Conservation (phyloP, 441 rosid species). For the Rhodomyrtus psidioides region DNA sequence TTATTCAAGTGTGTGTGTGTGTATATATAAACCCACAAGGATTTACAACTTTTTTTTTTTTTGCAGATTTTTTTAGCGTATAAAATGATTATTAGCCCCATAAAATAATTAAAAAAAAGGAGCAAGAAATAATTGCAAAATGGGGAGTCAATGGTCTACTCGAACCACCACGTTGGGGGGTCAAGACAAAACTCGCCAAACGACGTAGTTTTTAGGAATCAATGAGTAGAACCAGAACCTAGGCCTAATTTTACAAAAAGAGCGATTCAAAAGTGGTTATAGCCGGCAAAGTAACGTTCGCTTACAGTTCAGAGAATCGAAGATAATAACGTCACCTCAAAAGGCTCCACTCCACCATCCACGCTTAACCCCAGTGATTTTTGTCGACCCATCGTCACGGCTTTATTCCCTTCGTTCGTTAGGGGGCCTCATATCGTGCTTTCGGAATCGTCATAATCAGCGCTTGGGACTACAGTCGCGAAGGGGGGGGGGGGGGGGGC, state of each 20-base stretch:
- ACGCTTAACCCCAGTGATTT: neutral
- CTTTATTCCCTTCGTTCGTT: neutral
- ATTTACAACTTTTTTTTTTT: neutral
- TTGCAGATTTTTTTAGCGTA: neutral
- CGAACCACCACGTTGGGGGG: too few species aligned
- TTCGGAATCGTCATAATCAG: neutral
- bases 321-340: neutral
- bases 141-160: too few species aligned
- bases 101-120: too few species aligned
- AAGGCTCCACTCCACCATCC: neutral
- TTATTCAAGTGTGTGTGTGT: too few species aligned
- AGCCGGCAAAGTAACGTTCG: neutral
- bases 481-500: too few species aligned
- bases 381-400: fast-evolving
- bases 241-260: neutral
- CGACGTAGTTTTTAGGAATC: neutral
- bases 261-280: neutral
- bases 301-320: neutral
- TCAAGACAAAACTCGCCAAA: too few species aligned
- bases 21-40: too few species aligned
- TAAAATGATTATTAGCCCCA: neutral
- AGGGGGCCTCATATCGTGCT: neutral
- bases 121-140: neutral
- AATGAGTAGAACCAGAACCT: too few species aligned
- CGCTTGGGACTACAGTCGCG: fast-evolving